Conservation (phyloP, 1,284 basidiomycete species). For the Sphagnurus paluster region DNA sequence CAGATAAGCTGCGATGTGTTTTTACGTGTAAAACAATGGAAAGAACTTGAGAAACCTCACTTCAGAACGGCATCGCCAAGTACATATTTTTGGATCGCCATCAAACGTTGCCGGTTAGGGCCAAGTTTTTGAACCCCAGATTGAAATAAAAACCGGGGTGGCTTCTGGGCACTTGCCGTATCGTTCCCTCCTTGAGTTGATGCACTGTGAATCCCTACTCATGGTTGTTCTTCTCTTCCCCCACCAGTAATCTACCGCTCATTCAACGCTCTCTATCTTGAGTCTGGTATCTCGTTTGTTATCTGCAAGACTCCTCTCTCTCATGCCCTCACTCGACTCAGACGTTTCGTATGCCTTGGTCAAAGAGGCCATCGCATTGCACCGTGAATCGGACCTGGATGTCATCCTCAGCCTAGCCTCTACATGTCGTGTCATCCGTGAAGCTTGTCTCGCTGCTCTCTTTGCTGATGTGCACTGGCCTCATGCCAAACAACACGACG, state of each 20-base stretch:
- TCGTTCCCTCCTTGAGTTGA: constrained; percentile 17
- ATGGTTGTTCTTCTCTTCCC: constrained; percentile 12
- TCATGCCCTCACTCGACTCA: constrained; percentile 19
- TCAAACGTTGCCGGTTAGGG: constrained; percentile 13
- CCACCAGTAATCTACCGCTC: constrained; percentile 4
- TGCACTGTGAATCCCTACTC: constrained; percentile 11
- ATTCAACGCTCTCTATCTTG: neutral
- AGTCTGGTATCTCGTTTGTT: too few species aligned
- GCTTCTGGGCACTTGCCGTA: constrained; percentile 14
- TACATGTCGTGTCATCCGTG: constrained; percentile 25
- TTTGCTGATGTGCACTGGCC: constrained; percentile 39
- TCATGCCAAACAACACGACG: constrained; percentile 32
- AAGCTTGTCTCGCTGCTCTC: constrained; percentile 30
- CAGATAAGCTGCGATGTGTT: neutral
- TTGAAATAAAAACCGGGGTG: constrained; percentile 21
- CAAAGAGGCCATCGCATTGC: constrained; percentile 16
- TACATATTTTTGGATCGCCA: constrained; percentile 19
- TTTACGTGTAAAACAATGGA: constrained; percentile 5
- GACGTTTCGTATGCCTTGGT: constrained; percentile 24
- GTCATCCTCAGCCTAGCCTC: constrained; percentile 22
- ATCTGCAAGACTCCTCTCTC: neutral
- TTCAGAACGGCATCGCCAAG: constrained; percentile 14
- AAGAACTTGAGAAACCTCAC: constrained; percentile 12
- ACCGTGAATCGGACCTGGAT: constrained; percentile 11
- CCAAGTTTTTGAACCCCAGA: constrained; percentile 26